Evolutionary conservation across 2,329 filamentous ascomycete genomes (phyloP).

Genomic region (Ophiobolus disseminans): DNA sequence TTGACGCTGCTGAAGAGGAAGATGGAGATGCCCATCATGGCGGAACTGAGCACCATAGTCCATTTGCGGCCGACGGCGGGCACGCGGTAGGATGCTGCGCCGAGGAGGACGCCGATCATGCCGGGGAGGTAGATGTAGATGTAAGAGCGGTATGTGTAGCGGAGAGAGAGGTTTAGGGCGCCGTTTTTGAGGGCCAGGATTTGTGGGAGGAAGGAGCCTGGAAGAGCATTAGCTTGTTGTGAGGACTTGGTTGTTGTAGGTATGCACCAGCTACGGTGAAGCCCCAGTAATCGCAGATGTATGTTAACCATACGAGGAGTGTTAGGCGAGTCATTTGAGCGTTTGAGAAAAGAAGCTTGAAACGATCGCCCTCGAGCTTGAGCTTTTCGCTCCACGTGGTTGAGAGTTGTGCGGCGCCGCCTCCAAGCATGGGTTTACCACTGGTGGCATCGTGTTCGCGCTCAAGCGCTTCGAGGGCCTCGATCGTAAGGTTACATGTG

Average conservation of each 20-base stretch:
- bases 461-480: slow-evolving; percentile 47
- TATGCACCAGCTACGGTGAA: slow-evolving; percentile 56
- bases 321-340: slow-evolving; percentile 55
- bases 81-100: slow-evolving; percentile 56
- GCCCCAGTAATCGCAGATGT: slow-evolving; percentile 60
- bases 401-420: slow-evolving; percentile 39
- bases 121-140: slow-evolving; percentile 63
- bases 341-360: slow-evolving; percentile 55
- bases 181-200: slow-evolving; percentile 63
- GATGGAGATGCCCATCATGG: slow-evolving; percentile 54
- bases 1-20: slow-evolving; percentile 57
- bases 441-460: slow-evolving; percentile 37
- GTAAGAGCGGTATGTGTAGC: slow-evolving; percentile 60
- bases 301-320: slow-evolving; percentile 59
- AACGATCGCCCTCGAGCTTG: slow-evolving; percentile 51
- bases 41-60: slow-evolving; percentile 54
- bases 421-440: slow-evolving; percentile 36
- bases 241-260: neutral
- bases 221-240: slow-evolving; percentile 2
- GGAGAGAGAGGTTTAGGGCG: slow-evolving; percentile 52
- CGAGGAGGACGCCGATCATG: slow-evolving; percentile 59
- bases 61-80: slow-evolving; percentile 54
- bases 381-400: slow-evolving; percentile 44
- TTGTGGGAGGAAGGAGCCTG: slow-evolving; percentile 57
- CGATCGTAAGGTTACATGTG: slow-evolving; percentile 42